These are phyloP conservation scores for Endoconidiophora polonica DNA, from an alignment of 2,329 filamentous ascomycete genomes.

Conservation along the genomic window DNA sequence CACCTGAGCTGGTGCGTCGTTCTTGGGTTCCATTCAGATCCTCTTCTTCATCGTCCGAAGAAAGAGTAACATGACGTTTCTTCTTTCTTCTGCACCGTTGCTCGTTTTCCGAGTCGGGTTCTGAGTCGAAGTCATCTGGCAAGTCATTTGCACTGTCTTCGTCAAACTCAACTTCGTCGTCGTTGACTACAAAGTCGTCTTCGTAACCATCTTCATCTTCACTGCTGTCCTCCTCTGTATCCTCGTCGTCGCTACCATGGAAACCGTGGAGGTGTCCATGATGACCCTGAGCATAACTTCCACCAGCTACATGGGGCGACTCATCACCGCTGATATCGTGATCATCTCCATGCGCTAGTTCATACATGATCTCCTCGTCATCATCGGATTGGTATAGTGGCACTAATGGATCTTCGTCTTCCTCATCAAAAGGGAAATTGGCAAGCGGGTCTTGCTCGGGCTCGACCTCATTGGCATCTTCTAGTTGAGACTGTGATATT, in stretches of 20 bases:
- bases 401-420: background rate
- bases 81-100: too few species aligned
- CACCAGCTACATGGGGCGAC: too few species aligned
- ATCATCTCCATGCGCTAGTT: background rate
- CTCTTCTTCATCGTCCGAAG: background rate
- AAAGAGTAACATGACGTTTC: too few species aligned
- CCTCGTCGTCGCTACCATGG: background rate
- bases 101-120: background rate
- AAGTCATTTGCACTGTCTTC: background rate
- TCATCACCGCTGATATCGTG: background rate
- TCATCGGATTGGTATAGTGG: background rate
- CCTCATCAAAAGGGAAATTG: background rate
- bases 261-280: too few species aligned
- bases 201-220: background rate
- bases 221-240: background rate
- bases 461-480: background rate
- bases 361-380: background rate
- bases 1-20: too few species aligned
- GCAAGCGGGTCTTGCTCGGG: too few species aligned
- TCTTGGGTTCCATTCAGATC: too few species aligned
- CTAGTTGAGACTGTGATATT: background rate
- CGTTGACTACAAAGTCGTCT: background rate
- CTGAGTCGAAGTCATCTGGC: constrained; percentile 1
- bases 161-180: constrained; percentile 7
- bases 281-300: too few species aligned